These are phyloP conservation scores for Aspergillus aculeatus DNA, from an alignment of 2,329 filamentous ascomycete genomes.

Conservation along the genomic window DNA sequence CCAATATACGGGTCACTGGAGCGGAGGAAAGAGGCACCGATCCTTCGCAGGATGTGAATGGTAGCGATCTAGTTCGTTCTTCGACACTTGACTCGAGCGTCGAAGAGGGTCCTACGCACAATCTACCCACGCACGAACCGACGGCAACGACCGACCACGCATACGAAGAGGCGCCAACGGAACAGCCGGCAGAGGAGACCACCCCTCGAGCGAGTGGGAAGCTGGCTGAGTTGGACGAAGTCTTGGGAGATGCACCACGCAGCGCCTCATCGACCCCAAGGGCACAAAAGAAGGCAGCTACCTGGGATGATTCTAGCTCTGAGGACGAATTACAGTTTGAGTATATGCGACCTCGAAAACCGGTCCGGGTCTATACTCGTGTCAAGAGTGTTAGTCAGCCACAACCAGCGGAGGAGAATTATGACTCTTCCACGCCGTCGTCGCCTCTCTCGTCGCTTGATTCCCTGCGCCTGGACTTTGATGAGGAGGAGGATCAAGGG, in stretches of 20 bases:
- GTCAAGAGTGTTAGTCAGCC: constrained; percentile 1
- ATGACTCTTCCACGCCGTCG: constrained; percentile 37
- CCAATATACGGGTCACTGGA: background rate
- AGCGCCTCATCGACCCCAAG: constrained; percentile 16
- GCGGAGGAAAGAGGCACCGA: background rate
- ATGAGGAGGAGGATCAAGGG: background rate
- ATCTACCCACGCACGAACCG: background rate
- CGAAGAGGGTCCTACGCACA: constrained; percentile 1
- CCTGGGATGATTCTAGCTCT: constrained; percentile 31
- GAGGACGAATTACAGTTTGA: constrained; percentile 40
- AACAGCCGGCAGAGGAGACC: background rate
- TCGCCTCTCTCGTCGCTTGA: constrained; percentile 34
- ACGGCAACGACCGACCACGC: background rate
- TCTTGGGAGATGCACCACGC: constrained; percentile 4
- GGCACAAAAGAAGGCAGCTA: constrained; percentile 15
- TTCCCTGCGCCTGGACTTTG: constrained; percentile 18
- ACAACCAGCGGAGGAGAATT: constrained; percentile 14
- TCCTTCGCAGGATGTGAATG: background rate
- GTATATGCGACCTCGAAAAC: constrained; percentile 19
- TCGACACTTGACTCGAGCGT: background rate
- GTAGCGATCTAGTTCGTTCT: background rate
- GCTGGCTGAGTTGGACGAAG: background rate
- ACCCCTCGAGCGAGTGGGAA: background rate
- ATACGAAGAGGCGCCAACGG: background rate
- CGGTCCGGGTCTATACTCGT: constrained; percentile 8